A percentile compares a stretch with the other conserved stretches of the same genome.
Evolutionary conservation across 306 rosid genomes (phyloP).

Genomic region (Acacia confusa): DNA sequence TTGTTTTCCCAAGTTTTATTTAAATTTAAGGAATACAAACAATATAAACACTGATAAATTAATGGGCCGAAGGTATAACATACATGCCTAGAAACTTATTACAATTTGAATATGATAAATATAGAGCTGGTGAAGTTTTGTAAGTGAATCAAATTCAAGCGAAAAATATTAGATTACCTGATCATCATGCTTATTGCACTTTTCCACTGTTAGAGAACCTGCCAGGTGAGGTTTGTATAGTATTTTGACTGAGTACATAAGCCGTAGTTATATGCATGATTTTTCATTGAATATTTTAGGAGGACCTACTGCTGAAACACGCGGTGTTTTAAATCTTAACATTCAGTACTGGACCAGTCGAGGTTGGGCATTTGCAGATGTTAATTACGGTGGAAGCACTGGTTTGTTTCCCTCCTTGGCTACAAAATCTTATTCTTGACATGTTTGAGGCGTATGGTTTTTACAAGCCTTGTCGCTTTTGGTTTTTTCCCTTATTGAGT

Average conservation of each 20-base stretch:
- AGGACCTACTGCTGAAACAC: constrained; percentile 90
- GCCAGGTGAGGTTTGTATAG: constrained; percentile 9
- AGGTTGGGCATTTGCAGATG: constrained; percentile 89
- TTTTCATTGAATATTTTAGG: constrained; percentile 56
- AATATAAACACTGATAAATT: not conserved
- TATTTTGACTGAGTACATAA: constrained; percentile 7
- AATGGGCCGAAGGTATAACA: not conserved
- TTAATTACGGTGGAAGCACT: constrained; percentile 97
- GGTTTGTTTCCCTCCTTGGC: constrained; percentile 61
- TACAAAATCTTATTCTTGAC: constrained; percentile 25
- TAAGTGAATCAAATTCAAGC: not conserved
- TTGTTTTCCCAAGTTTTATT: not conserved
- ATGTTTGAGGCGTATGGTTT: not conserved
- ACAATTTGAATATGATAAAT: constrained; percentile 14
- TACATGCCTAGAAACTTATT: not conserved
- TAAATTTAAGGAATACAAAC: not conserved
- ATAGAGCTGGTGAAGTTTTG: constrained; percentile 8
- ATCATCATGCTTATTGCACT: constrained; percentile 13
- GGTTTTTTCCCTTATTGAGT: not conserved
- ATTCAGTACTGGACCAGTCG: constrained; percentile 96
- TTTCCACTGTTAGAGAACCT: constrained; percentile 7
- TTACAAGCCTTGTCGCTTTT: not conserved
- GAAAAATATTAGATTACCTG: not conserved
- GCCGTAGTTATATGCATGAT: not conserved
- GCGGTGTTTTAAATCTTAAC: constrained; percentile 65